Conservation (phyloP, 768 basidiomycete species). For the Tricholoma saponaceum region DNA sequence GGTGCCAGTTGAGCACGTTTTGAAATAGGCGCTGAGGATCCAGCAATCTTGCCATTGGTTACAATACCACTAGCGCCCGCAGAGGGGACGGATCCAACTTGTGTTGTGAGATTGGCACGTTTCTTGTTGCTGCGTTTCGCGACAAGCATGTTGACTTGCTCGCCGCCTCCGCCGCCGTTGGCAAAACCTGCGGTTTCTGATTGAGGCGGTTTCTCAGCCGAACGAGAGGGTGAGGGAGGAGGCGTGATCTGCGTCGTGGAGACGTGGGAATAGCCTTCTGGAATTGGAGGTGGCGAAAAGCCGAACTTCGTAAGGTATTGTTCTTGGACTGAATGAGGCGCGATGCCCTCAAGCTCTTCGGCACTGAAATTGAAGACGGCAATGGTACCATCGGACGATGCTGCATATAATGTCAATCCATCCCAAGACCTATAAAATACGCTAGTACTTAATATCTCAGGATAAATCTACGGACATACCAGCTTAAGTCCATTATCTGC, state of each 20-base stretch:
- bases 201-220: conserved; percentile 7
- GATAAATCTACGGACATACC: conserved; percentile 46
- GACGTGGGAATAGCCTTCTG: conserved; percentile 66
- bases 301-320: conserved; percentile 82
- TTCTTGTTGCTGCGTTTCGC: conserved; percentile 73
- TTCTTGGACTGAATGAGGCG: conserved; percentile 66
- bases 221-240: conserved; percentile 45
- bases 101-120: conserved; percentile 33
- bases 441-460: background rate
- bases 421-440: conserved; percentile 75
- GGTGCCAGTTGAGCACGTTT: conserved; percentile 34
- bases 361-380: conserved; percentile 82
- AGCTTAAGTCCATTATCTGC: conserved; percentile 93
- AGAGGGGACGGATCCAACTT: conserved; percentile 18
- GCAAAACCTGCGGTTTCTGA: conserved; percentile 22
- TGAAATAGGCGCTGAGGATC: conserved; percentile 22
- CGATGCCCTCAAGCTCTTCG: conserved; percentile 78
- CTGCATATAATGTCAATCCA: conserved; percentile 88
- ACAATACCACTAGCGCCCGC: conserved; percentile 15
- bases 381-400: conserved; percentile 93
- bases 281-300: conserved; percentile 62
- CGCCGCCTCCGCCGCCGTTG: conserved; percentile 39
- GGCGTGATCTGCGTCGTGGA: conserved; percentile 36
- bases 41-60: conserved; percentile 15
- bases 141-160: conserved; percentile 68